Conservation (phyloP, 2,329 filamentous ascomycete species). For the Madurella mycetomatis region DNA sequence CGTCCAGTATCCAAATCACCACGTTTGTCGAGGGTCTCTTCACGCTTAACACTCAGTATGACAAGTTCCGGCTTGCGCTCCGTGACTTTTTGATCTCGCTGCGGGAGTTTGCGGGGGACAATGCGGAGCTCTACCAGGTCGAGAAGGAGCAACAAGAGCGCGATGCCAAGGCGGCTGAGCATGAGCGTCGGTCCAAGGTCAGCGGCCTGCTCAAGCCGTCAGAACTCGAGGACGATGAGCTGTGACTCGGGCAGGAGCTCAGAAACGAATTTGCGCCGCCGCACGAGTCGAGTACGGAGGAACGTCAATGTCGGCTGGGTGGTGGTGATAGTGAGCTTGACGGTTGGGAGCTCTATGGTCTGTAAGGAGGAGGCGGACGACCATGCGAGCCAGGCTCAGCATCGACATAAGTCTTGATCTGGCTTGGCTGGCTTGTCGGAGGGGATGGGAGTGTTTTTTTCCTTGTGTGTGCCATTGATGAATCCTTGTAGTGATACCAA, state of each 20-base stretch:
- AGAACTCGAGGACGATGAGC: conserved; percentile 87
- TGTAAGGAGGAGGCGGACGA: conserved; percentile 35
- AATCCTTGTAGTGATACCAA: conserved; percentile 23
- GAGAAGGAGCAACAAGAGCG: conserved; percentile 90
- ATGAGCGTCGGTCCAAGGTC: conserved; percentile 89
- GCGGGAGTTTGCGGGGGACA: conserved; percentile 95
- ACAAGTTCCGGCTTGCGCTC: conserved; percentile 91
- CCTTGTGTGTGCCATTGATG: conserved; percentile 2
- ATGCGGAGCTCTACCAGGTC: conserved; percentile 86
- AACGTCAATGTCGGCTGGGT: background rate
- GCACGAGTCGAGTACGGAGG: conserved; percentile 16
- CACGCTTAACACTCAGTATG: conserved; percentile 78
- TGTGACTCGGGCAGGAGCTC: conserved; percentile 75
- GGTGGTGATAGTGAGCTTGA: conserved; percentile 41
- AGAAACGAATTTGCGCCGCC: conserved; percentile 54
- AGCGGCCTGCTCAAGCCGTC: conserved; percentile 94
- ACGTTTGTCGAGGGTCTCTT: conserved; percentile 89
- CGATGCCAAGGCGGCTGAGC: conserved; percentile 80
- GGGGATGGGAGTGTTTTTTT: background rate
- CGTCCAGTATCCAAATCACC: conserved; percentile 71
- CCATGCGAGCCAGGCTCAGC: too few species aligned
- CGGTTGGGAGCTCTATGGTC: conserved; percentile 63
- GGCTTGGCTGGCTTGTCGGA: background rate
- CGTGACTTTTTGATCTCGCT: conserved; percentile 96
- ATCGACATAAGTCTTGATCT: background rate